phyloP scores from a whole-genome alignment of 805 yeast genomes.

The Myxozyma mucilagina region DNA sequence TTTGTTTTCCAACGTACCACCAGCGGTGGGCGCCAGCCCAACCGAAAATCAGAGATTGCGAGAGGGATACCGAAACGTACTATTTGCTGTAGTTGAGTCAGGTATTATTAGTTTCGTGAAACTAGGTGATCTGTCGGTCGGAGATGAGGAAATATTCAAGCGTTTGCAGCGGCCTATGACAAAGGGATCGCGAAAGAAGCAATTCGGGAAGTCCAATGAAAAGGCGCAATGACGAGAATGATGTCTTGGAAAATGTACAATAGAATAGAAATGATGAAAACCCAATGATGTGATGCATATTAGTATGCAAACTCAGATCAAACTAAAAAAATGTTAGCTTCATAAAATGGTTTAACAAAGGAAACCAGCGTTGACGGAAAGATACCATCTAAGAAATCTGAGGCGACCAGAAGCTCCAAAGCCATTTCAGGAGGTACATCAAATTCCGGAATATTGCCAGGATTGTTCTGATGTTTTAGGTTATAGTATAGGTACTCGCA shows the following conservation, averaged over 20 bases:
- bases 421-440: slow-evolving; percentile 94
- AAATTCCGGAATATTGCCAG: slow-evolving; percentile 71
- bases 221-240: not conserved
- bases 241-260: not conserved
- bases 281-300: not conserved
- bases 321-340: not conserved
- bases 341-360: not conserved
- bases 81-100: slow-evolving; percentile 71
- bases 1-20: slow-evolving; percentile 37
- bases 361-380: not conserved
- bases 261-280: not conserved
- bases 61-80: slow-evolving; percentile 53
- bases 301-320: not conserved
- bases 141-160: slow-evolving; percentile 27
- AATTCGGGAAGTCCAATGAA: not conserved
- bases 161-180: not conserved
- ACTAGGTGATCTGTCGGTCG: slow-evolving; percentile 39
- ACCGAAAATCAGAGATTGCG: slow-evolving; percentile 45
- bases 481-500: slow-evolving; percentile 83
- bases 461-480: slow-evolving; percentile 53
- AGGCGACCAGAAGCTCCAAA: slow-evolving; percentile 84
- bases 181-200: not conserved
- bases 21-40: not conserved
- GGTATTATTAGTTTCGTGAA: slow-evolving; percentile 69
- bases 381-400: slow-evolving; percentile 73